Base-by-base conservation (phyloP, 2,329 filamentous ascomycete species). In the Penicillium sp. region DNA sequence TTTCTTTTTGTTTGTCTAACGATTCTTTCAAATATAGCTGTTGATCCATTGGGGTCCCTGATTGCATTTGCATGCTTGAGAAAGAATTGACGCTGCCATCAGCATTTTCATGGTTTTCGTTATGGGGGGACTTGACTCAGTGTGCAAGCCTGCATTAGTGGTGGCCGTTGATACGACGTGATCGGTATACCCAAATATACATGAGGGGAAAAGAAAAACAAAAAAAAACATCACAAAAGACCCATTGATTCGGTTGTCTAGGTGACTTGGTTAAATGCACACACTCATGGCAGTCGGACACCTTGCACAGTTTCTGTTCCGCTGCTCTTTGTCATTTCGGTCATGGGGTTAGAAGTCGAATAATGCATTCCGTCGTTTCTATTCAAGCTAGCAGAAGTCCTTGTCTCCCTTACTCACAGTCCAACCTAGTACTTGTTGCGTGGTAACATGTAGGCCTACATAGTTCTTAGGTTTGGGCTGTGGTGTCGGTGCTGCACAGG, bases 331-430 rank as follows among this genome's bases (percentile, higher is more conserved):
- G 33, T 51, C 47, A 33, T 40, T 45, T 37, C 46, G 33, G 40
- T 43, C 46, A 42, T 31, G 12, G 45, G 19, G 25, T 38, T 35
- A 55, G 47, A 51, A 40, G 5, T 51, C 10, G 25, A 54, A 55
- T 53, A 60, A 53, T 61, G 52, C 56, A 57, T 55, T 59, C 51
- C 47, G 52, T 49, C 28, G 42, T 48, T 26, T 31, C 46, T 45
- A 7, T 49, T 49, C 40, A 17, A 17, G 14, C 8, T 28, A 4
- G 4, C 9, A 33, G n/a, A 11, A 19, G 8, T 14, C 8, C 7
- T 8, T 19, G n/a, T 28, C n/a, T 36, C 11, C 31, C 31, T 22
- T n/a, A n/a, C 10, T 28, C 10, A 7, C 11, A 28, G 11, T 48
- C n/a, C 33, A 28, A 9, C 11, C 4, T 26, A 28, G 25, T 28